These are phyloP conservation scores for Pythium insidiosum DNA, from an alignment of 352 stramenopile genomes.

Conservation along the genomic window DNA sequence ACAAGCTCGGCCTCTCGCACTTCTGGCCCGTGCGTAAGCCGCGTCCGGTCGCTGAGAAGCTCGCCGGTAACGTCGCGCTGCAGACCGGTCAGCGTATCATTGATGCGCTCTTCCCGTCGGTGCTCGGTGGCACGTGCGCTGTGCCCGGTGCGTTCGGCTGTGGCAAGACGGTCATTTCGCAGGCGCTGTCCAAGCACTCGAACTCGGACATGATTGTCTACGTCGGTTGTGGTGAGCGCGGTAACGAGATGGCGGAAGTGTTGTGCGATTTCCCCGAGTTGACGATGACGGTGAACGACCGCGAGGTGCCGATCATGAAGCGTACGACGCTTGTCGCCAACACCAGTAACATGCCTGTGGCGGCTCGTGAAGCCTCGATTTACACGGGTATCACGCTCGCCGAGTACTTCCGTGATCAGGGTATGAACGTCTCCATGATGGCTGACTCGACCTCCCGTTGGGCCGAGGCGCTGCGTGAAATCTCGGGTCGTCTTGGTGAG, in stretches of 20 bases:
- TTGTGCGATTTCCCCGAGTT: conserved; percentile 99
- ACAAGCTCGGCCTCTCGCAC: conserved; percentile 95
- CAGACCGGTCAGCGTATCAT: conserved; percentile 99
- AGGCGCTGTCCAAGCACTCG: conserved; percentile 99
- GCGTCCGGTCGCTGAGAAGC: conserved; percentile 96
- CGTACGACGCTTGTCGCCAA: conserved; percentile 99
- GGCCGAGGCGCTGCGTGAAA: conserved; percentile 99
- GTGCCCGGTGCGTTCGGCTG: conserved; percentile 99
- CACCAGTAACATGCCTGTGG: conserved; percentile 99
- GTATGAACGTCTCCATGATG: conserved; percentile 99
- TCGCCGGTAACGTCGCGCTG: conserved; percentile 95
- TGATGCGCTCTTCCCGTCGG: conserved; percentile 98
- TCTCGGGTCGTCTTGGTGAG: conserved; percentile 98
- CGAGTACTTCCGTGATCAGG: conserved; percentile 98
- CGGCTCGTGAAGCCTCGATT: conserved; percentile 98
- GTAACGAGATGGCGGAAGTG: conserved; percentile 99
- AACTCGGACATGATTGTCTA: conserved; percentile 99
- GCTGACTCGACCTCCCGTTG: conserved; percentile 99
- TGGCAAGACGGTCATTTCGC: conserved; percentile 99
- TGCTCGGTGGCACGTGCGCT: conserved; percentile 97
- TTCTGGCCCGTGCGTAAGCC: conserved; percentile 98
- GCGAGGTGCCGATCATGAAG: conserved; percentile 99
- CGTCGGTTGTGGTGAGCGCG: conserved; percentile 98
- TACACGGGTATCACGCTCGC: conserved; percentile 99
- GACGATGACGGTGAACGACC: conserved; percentile 97